Evolutionary conservation across 176 grass and related monocot species (phyloP), one percentile per base, ranked within the genome.

Genomic region (Cymbopogon citratus): DNA sequence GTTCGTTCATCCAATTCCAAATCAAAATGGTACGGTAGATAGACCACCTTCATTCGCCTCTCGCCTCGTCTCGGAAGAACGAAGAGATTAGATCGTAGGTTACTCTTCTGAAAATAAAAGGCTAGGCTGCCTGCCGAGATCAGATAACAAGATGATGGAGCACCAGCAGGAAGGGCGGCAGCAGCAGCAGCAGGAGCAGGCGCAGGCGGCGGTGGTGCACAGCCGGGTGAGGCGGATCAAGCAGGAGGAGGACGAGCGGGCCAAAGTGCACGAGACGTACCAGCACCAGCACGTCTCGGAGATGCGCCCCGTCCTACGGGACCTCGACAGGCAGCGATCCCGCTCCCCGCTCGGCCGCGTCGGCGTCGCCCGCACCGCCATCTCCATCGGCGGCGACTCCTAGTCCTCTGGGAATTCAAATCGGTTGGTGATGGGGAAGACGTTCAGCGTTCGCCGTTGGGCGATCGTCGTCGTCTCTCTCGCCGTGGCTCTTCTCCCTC

Each of bases 161-260:
- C 40, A 38, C 26, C 75, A 28, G 80, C 2, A 27, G 59, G 1
- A n/a, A n/a, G n/a, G n/a, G n/a, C n/a, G 21, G 52, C 63, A 21
- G 52, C 73, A 4, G 83, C 26, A 27, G 60, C 31, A 5, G 2
- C 31, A 33, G 31, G 2, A 33, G 2, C 31, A 33, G 31, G 2
- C 1, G 31, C 2, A 33, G 57, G 15, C 3, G 79, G 54, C 21
- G 56, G 77, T 84, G 70, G 74, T 89, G 72, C 91, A 90, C 82
- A 93, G 91, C 85, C 91, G 85, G 80, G 88, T 93, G 52, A 56
- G 85, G 78, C 81, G 79, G 85, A 93, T 93, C 78, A 90, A 90
- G 82, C 67, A 93, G 59, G 91, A 93, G 81, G 87, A 93, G 31
- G 74, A 75, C 65, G 85, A 87, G 69, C 87, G 76, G 85, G 86